A percentile compares a stretch with the other conserved stretches of the same genome.
These are phyloP conservation scores for Nakazawaea pomicola DNA, from an alignment of 805 yeast genomes.

Conservation along the genomic window DNA sequence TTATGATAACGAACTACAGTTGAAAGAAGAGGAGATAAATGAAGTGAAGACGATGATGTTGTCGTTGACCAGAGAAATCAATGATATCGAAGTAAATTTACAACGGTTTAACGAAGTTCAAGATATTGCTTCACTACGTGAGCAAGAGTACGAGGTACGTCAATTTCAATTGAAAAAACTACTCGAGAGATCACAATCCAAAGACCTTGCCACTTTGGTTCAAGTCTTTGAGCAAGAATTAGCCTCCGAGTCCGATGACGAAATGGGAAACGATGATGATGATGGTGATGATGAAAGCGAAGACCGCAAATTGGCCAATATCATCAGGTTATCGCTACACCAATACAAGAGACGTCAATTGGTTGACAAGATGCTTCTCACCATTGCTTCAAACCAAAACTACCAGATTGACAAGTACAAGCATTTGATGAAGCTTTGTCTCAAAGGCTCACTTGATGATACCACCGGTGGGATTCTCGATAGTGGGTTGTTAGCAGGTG, in stretches of 20 bases:
- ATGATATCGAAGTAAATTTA: conserved; percentile 24
- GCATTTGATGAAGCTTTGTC: conserved; percentile 13
- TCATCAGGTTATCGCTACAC: conserved; percentile 41
- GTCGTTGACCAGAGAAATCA: conserved; percentile 28
- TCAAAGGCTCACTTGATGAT: conserved; percentile 7
- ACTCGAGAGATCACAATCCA: conserved; percentile 40
- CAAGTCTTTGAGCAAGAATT: conserved; percentile 30
- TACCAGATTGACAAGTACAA: conserved; percentile 62
- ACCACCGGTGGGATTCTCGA: neutral
- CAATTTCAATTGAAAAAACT: conserved; percentile 18
- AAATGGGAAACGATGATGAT: conserved; percentile 13
- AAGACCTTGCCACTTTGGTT: conserved; percentile 37
- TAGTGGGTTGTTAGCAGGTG: neutral
- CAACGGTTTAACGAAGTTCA: conserved; percentile 25
- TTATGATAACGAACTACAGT: conserved; percentile 49
- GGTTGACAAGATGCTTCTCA: conserved; percentile 37
- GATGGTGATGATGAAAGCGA: conserved; percentile 13
- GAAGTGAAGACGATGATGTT: conserved; percentile 23
- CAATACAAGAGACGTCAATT: conserved; percentile 54
- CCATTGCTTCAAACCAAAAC: conserved; percentile 39
- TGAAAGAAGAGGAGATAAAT: conserved; percentile 31
- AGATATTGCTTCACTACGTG: conserved; percentile 16
- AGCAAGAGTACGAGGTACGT: conserved; percentile 3
- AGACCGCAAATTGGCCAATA: conserved; percentile 22
- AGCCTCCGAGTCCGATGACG: conserved; percentile 13